These are phyloP conservation scores for Pseudozyma hubeiensis DNA, from an alignment of 1,284 basidiomycete genomes.

Conservation along the genomic window DNA sequence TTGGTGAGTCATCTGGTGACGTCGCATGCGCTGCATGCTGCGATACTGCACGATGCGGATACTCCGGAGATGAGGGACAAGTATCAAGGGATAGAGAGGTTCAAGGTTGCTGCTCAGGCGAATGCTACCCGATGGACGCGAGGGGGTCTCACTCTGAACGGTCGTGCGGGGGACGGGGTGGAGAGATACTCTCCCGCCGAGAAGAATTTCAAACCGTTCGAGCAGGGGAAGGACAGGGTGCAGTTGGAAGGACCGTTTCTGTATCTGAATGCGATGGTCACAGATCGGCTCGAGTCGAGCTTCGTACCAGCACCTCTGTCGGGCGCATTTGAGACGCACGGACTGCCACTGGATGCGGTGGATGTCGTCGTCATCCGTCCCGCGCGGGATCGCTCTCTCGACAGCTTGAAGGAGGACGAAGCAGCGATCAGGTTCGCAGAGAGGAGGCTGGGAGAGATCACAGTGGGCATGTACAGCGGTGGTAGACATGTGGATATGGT, in stretches of 20 bases:
- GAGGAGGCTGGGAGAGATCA: constrained; percentile 36
- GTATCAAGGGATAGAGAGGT: constrained; percentile 82
- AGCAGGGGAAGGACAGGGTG: constrained; percentile 34
- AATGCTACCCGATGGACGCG: constrained; percentile 81
- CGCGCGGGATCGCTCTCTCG: constrained; percentile 73
- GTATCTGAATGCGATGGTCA: constrained; percentile 84
- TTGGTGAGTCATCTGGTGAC: constrained; percentile 71
- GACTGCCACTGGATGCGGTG: constrained; percentile 70
- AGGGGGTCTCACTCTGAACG: constrained; percentile 74
- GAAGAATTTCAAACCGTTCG: constrained; percentile 71
- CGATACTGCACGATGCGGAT: constrained; percentile 75
- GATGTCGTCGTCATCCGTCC: constrained; percentile 89
- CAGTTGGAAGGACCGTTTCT: constrained; percentile 78
- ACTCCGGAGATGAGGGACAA: constrained; percentile 75
- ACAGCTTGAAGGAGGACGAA: constrained; percentile 30
- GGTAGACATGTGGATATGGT: constrained; percentile 54
- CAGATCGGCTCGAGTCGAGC: constrained; percentile 82
- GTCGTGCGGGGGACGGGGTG: constrained; percentile 44
- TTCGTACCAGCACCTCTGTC: constrained; percentile 81
- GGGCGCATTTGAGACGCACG: constrained; percentile 1
- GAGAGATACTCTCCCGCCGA: constrained; percentile 75
- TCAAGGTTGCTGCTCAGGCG: constrained; percentile 82
- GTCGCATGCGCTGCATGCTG: constrained; percentile 81
- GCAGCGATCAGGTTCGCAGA: constrained; percentile 23
- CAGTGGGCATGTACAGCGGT: constrained; percentile 57